Evolutionary conservation across 768 basidiomycete genomes (phyloP).

Genomic region (Cyclocybe cylindracea): DNA sequence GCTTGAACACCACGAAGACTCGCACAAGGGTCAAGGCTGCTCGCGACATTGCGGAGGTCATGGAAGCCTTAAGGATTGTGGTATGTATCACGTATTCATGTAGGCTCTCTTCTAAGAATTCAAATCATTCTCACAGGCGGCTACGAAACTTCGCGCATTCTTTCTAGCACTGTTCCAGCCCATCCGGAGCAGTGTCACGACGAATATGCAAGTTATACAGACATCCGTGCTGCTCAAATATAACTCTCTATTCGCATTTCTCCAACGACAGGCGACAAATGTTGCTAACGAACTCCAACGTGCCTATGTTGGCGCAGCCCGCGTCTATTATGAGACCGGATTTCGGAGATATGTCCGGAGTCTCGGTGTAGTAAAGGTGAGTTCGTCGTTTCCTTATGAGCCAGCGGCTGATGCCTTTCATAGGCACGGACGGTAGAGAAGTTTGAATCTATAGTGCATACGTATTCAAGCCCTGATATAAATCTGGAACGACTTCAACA

Average conservation of each 20-base stretch:
- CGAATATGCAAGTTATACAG: conserved; percentile 93
- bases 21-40: conserved; percentile 87
- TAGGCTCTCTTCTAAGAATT: neutral
- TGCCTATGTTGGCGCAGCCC: conserved; percentile 79
- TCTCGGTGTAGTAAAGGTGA: conserved; percentile 76
- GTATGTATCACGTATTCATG: conserved; percentile 43
- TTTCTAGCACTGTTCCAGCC: conserved; percentile 84
- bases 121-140: conserved; percentile 53
- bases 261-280: conserved; percentile 77
- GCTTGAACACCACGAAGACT: conserved; percentile 65
- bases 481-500: conserved; percentile 62
- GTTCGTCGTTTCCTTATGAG: conserved; percentile 8
- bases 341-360: conserved; percentile 88
- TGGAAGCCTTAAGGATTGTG: conserved; percentile 86
- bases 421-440: conserved; percentile 74
- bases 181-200: conserved; percentile 79
- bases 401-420: neutral
- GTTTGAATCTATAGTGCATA: conserved; percentile 59
- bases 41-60: conserved; percentile 77
- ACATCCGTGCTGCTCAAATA: conserved; percentile 86
- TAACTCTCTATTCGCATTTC: conserved; percentile 76
- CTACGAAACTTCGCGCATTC: conserved; percentile 85
- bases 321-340: conserved; percentile 94
- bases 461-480: conserved; percentile 41
- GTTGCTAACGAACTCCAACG: conserved; percentile 89